Evolutionary conservation across 2,329 filamentous ascomycete species (phyloP).

Genomic region (Cryphonectria parasitica): DNA sequence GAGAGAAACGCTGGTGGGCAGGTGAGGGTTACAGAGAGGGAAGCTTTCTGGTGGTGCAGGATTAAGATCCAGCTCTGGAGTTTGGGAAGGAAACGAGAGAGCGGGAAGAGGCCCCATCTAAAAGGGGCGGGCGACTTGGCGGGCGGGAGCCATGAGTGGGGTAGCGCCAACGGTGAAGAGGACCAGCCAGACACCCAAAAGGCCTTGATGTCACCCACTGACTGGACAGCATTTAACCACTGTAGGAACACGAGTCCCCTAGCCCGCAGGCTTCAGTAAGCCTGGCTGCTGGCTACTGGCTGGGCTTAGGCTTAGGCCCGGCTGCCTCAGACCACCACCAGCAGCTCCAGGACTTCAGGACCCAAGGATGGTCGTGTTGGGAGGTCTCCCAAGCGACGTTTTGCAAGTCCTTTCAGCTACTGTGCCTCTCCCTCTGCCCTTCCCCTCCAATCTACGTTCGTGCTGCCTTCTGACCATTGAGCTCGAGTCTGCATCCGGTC

Average conservation of each 20-base stretch:
- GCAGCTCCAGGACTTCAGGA: background rate
- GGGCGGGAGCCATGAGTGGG: constrained; percentile 5
- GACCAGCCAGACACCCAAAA: background rate
- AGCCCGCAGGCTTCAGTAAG: background rate
- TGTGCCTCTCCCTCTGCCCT: background rate
- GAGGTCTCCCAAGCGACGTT: background rate
- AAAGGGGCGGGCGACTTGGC: constrained; percentile 25
- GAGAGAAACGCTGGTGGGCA: constrained; percentile 18
- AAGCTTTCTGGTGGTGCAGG: constrained; percentile 21
- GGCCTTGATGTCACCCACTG: background rate
- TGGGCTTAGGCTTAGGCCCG: background rate
- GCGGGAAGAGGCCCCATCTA: constrained; percentile 25
- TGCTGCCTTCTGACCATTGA: background rate
- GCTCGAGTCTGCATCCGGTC: background rate
- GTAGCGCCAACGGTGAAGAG: constrained; percentile 14
- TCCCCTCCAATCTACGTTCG: background rate
- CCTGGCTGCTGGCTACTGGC: background rate
- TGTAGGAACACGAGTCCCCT: background rate
- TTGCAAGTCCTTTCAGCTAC: background rate
- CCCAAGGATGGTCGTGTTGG: background rate
- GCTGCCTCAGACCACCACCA: background rate
- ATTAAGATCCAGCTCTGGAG: constrained; percentile 6
- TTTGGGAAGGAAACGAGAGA: constrained; percentile 22
- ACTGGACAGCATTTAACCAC: background rate
- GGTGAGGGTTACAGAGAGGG: constrained; percentile 7